Conservation (phyloP, 306 rosid species). For the Vigna hirtella region DNA sequence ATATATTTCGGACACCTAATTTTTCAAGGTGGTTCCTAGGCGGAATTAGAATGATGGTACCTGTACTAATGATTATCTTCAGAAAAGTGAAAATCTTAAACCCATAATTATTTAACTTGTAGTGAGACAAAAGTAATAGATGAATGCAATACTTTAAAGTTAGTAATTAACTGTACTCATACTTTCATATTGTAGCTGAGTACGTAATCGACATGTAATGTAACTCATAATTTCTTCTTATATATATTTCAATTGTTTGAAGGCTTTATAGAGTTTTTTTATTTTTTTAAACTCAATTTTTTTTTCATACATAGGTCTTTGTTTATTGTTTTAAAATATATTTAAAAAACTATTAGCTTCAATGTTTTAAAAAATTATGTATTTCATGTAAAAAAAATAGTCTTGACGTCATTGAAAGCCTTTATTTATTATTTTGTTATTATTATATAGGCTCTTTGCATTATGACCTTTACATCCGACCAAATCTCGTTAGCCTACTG, state of each 20-base stretch:
- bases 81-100: conserved; percentile 17
- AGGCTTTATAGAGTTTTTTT: neutral
- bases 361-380: too few species aligned
- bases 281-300: too few species aligned
- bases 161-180: neutral
- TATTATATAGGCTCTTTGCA: too few species aligned
- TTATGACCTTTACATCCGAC: too few species aligned
- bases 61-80: neutral
- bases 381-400: too few species aligned
- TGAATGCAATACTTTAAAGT: neutral
- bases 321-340: too few species aligned
- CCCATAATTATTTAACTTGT: conserved; percentile 1
- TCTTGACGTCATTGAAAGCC: too few species aligned
- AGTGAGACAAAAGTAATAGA: conserved; percentile 24
- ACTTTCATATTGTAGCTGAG: neutral
- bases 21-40: neutral
- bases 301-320: too few species aligned
- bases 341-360: too few species aligned
- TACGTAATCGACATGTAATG: neutral
- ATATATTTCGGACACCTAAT: conserved; percentile 9
- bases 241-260: neutral
- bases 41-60: neutral
- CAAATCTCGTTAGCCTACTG: too few species aligned
- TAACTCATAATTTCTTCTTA: neutral
- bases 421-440: too few species aligned